Evolutionary conservation across 257 asterid species (phyloP).

Genomic region (Striga asiatica): DNA sequence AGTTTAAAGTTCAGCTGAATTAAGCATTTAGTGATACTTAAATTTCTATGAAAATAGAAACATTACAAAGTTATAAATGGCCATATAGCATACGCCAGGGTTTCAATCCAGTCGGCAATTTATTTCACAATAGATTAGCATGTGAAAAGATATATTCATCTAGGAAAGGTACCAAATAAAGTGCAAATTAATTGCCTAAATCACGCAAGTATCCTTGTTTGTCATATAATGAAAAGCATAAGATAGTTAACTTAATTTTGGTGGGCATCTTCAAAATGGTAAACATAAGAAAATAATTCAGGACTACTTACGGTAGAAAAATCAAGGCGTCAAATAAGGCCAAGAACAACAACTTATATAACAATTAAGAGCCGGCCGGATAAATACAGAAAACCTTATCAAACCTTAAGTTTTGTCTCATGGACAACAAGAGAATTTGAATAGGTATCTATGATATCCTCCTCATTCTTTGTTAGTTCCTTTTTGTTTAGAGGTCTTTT

Average conservation of each 20-base stretch:
- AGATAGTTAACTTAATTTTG: not conserved
- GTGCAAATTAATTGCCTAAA: not conserved
- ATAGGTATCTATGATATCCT: constrained; percentile 68
- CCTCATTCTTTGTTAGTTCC: constrained; percentile 81
- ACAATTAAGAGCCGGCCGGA: constrained; percentile 1
- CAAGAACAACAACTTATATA: not conserved
- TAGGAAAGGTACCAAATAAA: not conserved
- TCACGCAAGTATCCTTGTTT: not conserved
- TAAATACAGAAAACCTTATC: not conserved
- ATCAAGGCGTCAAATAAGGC: constrained; percentile 5
- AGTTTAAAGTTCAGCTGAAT: not conserved
- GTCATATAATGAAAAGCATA: not conserved
- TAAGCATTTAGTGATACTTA: not conserved
- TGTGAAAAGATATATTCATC: not conserved
- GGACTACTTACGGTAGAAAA: not conserved
- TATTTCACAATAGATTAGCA: not conserved
- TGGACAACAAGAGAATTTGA: constrained; percentile 61
- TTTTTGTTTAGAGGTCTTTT: constrained; percentile 89
- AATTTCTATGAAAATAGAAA: not conserved
- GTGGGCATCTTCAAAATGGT: not conserved
- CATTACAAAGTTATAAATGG: not conserved
- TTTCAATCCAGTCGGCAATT: constrained; percentile 1
- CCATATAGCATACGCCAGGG: not conserved
- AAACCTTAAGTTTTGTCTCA: constrained; percentile 80
- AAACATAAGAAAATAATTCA: not conserved